A percentile compares a stretch with the other conserved stretches of the same genome.
Conservation (phyloP, 1,284 basidiomycete species). For the Schizophyllum amplum region DNA sequence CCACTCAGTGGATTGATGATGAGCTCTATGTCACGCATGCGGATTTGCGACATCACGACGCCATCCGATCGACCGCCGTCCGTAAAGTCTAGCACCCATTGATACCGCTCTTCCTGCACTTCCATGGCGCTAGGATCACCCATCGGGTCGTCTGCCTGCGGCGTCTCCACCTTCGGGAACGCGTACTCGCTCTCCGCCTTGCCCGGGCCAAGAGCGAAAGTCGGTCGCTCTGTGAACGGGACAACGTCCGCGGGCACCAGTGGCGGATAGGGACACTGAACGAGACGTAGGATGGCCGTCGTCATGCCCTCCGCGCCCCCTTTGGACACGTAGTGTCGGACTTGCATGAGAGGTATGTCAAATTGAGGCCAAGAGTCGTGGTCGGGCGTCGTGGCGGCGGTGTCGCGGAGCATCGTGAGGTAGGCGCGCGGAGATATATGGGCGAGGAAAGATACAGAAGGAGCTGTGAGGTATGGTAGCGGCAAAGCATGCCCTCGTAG, state of each 20-base stretch:
- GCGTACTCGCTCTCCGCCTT: slow-evolving; percentile 38
- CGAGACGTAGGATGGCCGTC: slow-evolving; percentile 47
- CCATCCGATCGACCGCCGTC: slow-evolving; percentile 42
- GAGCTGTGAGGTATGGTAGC: slow-evolving; percentile 55
- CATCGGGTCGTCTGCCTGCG: slow-evolving; percentile 17
- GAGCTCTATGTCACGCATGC: slow-evolving; percentile 60
- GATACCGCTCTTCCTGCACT: slow-evolving; percentile 21
- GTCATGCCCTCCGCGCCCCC: slow-evolving; percentile 38
- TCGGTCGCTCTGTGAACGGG: slow-evolving; percentile 35
- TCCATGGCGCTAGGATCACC: slow-evolving; percentile 6
- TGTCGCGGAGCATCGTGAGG: slow-evolving; percentile 43
- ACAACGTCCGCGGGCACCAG: slow-evolving; percentile 34
- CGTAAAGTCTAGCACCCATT: slow-evolving; percentile 68
- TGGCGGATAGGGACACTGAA: slow-evolving; percentile 29
- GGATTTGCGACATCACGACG: slow-evolving; percentile 60
- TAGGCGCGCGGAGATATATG: slow-evolving; percentile 63
- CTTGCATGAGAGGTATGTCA: slow-evolving; percentile 43
- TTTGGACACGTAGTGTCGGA: slow-evolving; percentile 38
- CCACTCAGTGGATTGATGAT: slow-evolving; percentile 49
- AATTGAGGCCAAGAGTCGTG: slow-evolving; percentile 27
- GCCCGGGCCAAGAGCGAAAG: slow-evolving; percentile 32
- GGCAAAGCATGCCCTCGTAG: slow-evolving; percentile 57
- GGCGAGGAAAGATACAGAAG: slow-evolving; percentile 63
- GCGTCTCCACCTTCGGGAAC: slow-evolving; percentile 36
- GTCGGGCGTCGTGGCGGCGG: slow-evolving; percentile 12